Percentiles rank a stretch among this genome's conserved stretches.
Evolutionary conservation across 2,329 filamentous ascomycete genomes (phyloP).

Genomic region (Thielaviopsis euricoi): DNA sequence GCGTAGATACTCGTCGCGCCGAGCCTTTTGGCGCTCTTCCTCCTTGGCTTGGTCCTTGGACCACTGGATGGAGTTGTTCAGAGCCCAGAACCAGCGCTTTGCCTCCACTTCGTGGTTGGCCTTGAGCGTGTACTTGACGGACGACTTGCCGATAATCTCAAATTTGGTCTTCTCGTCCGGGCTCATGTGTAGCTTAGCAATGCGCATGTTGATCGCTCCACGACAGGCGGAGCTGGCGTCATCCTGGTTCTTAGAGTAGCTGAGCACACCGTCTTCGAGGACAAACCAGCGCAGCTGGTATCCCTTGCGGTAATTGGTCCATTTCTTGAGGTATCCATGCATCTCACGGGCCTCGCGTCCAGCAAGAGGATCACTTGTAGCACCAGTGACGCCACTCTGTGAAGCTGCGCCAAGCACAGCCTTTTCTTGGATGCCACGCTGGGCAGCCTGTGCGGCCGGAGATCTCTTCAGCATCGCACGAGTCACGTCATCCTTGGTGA

Average conservation of each 20-base stretch:
- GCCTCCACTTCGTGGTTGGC: slow-evolving; percentile 97
- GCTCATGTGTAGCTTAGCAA: slow-evolving; percentile 89
- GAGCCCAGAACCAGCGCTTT: slow-evolving; percentile 96
- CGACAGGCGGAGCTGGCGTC: slow-evolving; percentile 91
- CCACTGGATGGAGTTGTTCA: slow-evolving; percentile 98
- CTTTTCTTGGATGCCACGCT: slow-evolving; percentile 92
- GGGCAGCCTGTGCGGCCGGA: slow-evolving; percentile 82
- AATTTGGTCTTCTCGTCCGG: slow-evolving; percentile 94
- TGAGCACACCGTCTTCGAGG: slow-evolving; percentile 87
- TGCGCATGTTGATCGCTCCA: slow-evolving; percentile 97
- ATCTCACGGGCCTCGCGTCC: slow-evolving; percentile 86
- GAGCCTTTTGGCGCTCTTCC: slow-evolving; percentile 61
- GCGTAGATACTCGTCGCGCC: slow-evolving; percentile 57
- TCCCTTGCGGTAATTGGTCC: slow-evolving; percentile 96
- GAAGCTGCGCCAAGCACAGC: slow-evolving; percentile 64
- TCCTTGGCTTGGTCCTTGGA: slow-evolving; percentile 92
- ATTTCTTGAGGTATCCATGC: slow-evolving; percentile 98
- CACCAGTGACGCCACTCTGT: slow-evolving; percentile 34
- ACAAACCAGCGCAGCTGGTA: slow-evolving; percentile 98
- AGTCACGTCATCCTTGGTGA: slow-evolving; percentile 87
- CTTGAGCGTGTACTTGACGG: slow-evolving; percentile 94
- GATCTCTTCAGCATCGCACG: slow-evolving; percentile 82
- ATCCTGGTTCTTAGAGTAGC: slow-evolving; percentile 98
- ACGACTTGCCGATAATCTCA: slow-evolving; percentile 94
- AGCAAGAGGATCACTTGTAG: slow-evolving; percentile 44